These are phyloP conservation scores for Aphanomyces astaci DNA, from an alignment of 352 stramenopile species.

Conservation along the genomic window DNA sequence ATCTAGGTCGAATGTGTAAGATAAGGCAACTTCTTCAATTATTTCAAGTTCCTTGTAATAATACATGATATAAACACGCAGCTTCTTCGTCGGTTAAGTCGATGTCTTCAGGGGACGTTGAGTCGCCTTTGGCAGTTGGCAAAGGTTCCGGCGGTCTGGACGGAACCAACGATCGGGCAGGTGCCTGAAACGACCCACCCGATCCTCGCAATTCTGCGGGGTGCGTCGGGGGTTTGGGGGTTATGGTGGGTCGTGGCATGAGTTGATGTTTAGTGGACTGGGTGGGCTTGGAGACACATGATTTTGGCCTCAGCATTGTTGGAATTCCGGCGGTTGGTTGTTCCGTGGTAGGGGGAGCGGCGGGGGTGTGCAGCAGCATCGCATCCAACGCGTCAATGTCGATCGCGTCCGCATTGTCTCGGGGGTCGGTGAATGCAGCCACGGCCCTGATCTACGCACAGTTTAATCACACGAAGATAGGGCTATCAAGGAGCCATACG, in stretches of 20 bases:
- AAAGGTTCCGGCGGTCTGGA: background rate
- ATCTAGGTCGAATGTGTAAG: too few relatives aligned
- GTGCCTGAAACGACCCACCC: background rate
- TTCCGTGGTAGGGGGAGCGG: background rate
- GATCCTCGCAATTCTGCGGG: background rate
- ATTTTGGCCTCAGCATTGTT: background rate
- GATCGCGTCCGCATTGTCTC: background rate
- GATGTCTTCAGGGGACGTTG: background rate
- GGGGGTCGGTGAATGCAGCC: background rate
- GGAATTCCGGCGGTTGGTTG: background rate
- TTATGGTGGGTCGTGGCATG: background rate
- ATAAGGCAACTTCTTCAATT: too few relatives aligned
- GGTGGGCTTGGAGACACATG: background rate
- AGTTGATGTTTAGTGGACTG: background rate
- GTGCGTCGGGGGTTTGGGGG: background rate
- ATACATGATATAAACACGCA: constrained; percentile 2
- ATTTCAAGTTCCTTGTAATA: background rate
- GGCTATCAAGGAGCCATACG: background rate
- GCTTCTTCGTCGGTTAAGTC: constrained; percentile 6
- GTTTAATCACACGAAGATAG: background rate
- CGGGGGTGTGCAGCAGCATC: background rate
- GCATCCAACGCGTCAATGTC: constrained; percentile 8
- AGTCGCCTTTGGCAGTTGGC: background rate
- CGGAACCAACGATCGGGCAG: background rate
- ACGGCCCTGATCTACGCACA: background rate